Conservation (phyloP, 345 rosid genomes). For the Atalantia buxifolia region DNA sequence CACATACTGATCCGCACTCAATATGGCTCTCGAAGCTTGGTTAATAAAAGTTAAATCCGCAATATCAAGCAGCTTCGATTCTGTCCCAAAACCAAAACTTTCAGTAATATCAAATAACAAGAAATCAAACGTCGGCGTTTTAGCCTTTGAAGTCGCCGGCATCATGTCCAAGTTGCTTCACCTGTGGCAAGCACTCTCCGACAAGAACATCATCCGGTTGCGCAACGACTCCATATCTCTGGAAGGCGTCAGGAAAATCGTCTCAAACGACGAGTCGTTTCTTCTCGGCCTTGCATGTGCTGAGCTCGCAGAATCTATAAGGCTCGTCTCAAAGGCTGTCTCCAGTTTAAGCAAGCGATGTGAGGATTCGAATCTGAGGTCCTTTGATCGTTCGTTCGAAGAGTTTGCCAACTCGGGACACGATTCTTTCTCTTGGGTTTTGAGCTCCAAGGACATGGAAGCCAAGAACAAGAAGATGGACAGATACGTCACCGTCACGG, state of each 20-base stretch:
- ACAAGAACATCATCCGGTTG: constrained; percentile 54
- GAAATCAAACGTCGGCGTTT: constrained; percentile 49
- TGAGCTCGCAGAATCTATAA: constrained; percentile 63
- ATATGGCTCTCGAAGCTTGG: constrained; percentile 91
- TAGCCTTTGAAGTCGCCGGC: constrained; percentile 77
- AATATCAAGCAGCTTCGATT: constrained; percentile 47
- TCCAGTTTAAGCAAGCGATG: constrained; percentile 61
- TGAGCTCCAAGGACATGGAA: constrained; percentile 65
- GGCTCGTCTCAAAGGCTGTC: constrained; percentile 52
- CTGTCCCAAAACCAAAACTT: constrained; percentile 31
- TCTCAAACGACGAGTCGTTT: constrained; percentile 76
- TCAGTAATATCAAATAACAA: constrained; percentile 2
- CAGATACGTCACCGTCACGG: constrained; percentile 62
- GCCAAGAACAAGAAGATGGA: constrained; percentile 68
- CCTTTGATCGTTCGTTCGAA: constrained; percentile 47
- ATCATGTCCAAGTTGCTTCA: constrained; percentile 88
- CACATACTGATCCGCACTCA: neutral
- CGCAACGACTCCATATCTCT: constrained; percentile 63
- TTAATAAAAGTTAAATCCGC: constrained; percentile 65
- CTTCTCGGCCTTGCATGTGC: constrained; percentile 84
- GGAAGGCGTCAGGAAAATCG: constrained; percentile 78
- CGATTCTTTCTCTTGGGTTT: constrained; percentile 60
- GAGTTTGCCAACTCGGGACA: constrained; percentile 69
- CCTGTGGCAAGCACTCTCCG: constrained; percentile 70
- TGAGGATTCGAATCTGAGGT: constrained; percentile 36